Base-by-base conservation (phyloP, 140 eudicot genomes). In the Senecio squalidus region DNA sequence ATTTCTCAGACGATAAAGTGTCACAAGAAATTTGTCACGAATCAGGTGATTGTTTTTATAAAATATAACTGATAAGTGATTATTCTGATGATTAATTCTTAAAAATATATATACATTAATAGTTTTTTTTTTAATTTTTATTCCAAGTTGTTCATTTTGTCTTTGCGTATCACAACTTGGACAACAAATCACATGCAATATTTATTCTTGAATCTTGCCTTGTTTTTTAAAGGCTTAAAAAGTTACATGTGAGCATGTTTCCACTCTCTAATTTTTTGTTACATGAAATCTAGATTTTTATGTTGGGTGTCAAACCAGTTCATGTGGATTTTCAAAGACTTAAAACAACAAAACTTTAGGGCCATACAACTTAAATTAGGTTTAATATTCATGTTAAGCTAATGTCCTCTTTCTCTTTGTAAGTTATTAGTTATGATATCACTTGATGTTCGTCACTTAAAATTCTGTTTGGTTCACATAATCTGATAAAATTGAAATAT, bases 191-290 rank as follows among this genome's bases (percentile, higher is more conserved):
- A 64, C 77, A 72, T 72, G 77, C 77, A 72, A 26, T 46, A 46
- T 63, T 17, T 69, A 20, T 51, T 60, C 62, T 30, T 48, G 69
- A 50, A 50, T 39, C 58, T 51, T 59, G 60, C 15, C 45, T 60
- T 36, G 61, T 39, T 59, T 38, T 59, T 39, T 7, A 9, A 48
- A 60, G 59, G 67, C 61, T 26, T 25, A 9, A 23, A 46, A 34
- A 64, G 51, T 62, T 55, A 72, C 77, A 72, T 56, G 72, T 72
- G 77, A 72, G 8, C 77, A 55, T 72, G 77, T 72, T 71, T 72
- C 55, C 77, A 27, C 55, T 55, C 64, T 57, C 23, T 25, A 23
- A n/a, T n/a, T 47, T 31, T 39, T 69, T 47, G 67, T 58, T 58
- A 15, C 60, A 58, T 58, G 29, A 30, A 53, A 44, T 33, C 50